Conservation (phyloP, 2,329 filamentous ascomycete genomes). For the Acephala macrosclerotiorum region DNA sequence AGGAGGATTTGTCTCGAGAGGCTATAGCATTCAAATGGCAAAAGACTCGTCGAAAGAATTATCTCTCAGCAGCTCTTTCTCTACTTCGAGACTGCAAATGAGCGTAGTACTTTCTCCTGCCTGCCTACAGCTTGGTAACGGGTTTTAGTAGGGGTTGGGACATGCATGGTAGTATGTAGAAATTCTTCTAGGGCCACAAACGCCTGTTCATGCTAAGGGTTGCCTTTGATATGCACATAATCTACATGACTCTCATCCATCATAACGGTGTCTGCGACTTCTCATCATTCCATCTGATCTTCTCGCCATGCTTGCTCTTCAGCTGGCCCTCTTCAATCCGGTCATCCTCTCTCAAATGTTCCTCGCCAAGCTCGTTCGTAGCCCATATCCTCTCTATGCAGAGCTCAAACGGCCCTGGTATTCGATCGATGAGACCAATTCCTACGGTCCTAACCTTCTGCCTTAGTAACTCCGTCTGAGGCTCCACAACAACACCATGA, state of each 20-base stretch:
- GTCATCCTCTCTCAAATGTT: slow-evolving; percentile 38
- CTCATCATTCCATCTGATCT: slow-evolving; percentile 51
- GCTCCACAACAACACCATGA: slow-evolving; percentile 89
- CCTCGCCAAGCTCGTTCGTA: slow-evolving; percentile 64
- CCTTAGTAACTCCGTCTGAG: slow-evolving; percentile 86
- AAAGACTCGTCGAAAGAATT: too few species aligned
- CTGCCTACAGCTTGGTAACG: too few species aligned
- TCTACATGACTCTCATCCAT: background rate
- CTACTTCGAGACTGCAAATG: too few species aligned
- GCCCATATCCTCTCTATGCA: slow-evolving; percentile 90
- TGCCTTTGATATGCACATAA: slow-evolving; percentile 3
- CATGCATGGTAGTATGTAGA: too few species aligned
- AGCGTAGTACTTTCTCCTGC: too few species aligned
- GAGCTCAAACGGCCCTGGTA: slow-evolving; percentile 88
- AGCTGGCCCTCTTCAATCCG: slow-evolving; percentile 46
- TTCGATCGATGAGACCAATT: slow-evolving; percentile 86
- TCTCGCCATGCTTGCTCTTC: slow-evolving; percentile 50
- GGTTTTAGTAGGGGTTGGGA: too few species aligned
- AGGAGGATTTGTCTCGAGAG: too few species aligned
- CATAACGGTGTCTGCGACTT: slow-evolving; percentile 46
- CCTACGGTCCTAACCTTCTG: slow-evolving; percentile 88
- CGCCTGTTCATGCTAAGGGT: background rate
- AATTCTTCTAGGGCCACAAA: too few species aligned
- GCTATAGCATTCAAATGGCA: too few species aligned
- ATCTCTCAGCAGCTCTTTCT: too few species aligned